These are phyloP conservation scores for Vigna reflexopilosa DNA, from an alignment of 306 rosid genomes.

Conservation along the genomic window DNA sequence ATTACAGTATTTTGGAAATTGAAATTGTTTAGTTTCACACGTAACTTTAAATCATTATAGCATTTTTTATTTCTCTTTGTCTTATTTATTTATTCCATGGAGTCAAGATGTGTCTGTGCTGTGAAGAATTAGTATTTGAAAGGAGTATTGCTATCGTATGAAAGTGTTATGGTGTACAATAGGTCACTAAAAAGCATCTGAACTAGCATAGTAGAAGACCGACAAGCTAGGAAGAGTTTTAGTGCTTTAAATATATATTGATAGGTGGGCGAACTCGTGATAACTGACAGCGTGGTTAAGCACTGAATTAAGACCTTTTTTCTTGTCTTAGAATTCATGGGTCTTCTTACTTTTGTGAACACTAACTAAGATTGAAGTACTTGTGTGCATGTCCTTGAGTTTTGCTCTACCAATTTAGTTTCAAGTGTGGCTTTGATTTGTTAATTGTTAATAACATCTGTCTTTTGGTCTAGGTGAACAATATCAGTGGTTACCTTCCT, in stretches of 20 bases:
- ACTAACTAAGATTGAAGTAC: background rate
- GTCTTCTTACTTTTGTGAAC: conserved; percentile 17
- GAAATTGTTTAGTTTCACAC: conserved; percentile 21
- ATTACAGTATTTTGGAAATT: conserved; percentile 20
- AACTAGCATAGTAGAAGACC: too few species aligned
- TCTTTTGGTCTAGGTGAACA: conserved; percentile 81
- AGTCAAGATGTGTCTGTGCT: background rate
- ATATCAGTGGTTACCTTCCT: conserved; percentile 99
- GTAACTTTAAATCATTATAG: conserved; percentile 5
- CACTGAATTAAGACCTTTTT: conserved; percentile 1
- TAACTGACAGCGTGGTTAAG: background rate
- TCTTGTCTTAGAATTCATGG: background rate
- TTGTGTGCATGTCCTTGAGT: background rate
- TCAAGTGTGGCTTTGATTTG: conserved; percentile 34
- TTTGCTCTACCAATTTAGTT: conserved; percentile 9
- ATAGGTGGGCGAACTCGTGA: too few species aligned
- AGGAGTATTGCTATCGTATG: background rate
- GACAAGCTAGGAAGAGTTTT: too few species aligned
- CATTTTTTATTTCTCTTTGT: conserved; percentile 2
- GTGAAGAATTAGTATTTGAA: background rate
- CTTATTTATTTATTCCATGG: background rate
- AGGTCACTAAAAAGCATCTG: background rate
- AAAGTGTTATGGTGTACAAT: background rate
- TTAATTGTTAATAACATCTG: conserved; percentile 22
- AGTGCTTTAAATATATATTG: too few species aligned